phyloP scores from a whole-genome alignment of 1,284 basidiomycete species.

The Cronartium quercuum region DNA sequence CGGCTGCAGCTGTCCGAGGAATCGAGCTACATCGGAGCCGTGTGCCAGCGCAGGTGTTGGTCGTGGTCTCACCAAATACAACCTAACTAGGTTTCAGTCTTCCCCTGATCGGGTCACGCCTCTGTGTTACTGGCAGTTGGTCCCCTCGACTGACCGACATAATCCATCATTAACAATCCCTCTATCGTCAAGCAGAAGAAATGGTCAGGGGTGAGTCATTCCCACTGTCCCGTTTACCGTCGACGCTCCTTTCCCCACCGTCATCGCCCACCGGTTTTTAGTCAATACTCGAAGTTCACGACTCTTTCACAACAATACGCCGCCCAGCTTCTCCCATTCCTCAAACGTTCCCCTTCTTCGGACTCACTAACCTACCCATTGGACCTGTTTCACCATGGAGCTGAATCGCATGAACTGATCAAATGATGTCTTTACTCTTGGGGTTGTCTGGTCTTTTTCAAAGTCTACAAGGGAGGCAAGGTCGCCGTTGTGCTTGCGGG shows the following conservation, averaged over 20 bases:
- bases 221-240: not conserved
- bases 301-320: not conserved
- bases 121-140: not conserved
- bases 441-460: not conserved
- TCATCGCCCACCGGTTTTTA: too few relatives aligned
- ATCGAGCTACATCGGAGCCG: too few relatives aligned
- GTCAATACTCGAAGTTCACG: not conserved
- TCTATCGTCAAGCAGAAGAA: not conserved
- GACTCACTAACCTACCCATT: not conserved
- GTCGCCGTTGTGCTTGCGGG: conserved; percentile 93
- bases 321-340: not conserved
- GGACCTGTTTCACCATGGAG: not conserved
- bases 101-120: not conserved
- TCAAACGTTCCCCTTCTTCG: not conserved
- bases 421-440: not conserved
- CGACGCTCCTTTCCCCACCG: not conserved
- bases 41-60: too few relatives aligned
- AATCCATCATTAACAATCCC: not conserved
- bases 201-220: conserved; percentile 4
- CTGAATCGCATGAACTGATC: not conserved
- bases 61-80: not conserved
- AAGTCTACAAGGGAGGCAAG: conserved; percentile 50
- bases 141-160: not conserved
- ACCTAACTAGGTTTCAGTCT: not conserved
- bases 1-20: too few relatives aligned